Base-by-base conservation (phyloP, 2,329 filamentous ascomycete genomes). In the Cladosporium austrohemisphaericum region DNA sequence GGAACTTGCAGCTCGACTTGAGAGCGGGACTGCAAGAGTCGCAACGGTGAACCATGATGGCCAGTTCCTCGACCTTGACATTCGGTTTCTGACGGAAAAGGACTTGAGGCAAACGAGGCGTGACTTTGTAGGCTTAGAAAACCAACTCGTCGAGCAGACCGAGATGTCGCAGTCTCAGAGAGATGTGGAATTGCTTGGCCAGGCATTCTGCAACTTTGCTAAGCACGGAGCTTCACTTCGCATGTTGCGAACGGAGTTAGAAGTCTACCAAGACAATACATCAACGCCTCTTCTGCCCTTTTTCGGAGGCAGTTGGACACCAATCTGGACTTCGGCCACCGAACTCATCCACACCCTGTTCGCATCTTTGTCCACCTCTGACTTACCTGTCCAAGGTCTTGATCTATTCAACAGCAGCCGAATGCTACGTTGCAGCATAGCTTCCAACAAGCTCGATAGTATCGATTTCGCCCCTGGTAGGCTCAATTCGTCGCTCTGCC, bases 121-220 rank as follows among this genome's bases (percentile, higher is more conserved):
- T 14, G 41, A 44, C 25, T 29, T 25, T 33, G 20, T 4, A 25
- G 28, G 23, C 19, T 25, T 44, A 13, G 14, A 44, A 18, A 19
- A 23, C 13, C 33, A 20, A 25, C 29, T 25, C 18, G 13, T 20
- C 13, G 25, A 22, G 29, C 41, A 44, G 13, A 11, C 18, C n/a
- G 28, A 44, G 3, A 16, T 44, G 18, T n/a, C 23, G 25, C 19
- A 10, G 25, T 7, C 5, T n/a, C 41, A 18, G 13, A 33, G n/a
- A n/a, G 41, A 44, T 11, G 29, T 35, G 41, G 13, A 9, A 6
- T 8, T 44, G 11, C 29, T 35, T n/a, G 20, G n/a, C 7, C 29
- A 44, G 16, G 41, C 41, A 16, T 25, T 44, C 29, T 22, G 16
- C 18, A 44, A 44, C 33, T 28, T 44, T 33, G 41, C 26, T 23